Evolutionary conservation across 208 protist species (phyloP).

Genomic region (Crithidia thermophila): DNA sequence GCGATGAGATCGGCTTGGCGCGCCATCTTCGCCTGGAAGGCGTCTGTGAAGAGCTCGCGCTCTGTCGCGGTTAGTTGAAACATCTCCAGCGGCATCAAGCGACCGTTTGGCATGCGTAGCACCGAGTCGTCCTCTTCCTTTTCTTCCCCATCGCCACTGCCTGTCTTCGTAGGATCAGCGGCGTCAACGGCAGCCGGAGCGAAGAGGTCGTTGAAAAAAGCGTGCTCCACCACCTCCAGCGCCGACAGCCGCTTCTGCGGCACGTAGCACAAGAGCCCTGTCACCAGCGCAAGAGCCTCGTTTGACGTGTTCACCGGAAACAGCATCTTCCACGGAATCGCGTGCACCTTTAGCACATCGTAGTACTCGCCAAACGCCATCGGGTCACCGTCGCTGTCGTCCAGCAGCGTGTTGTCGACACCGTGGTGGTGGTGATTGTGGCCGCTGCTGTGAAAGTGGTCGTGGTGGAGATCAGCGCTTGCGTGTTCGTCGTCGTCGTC

Average conservation of each 20-base stretch:
- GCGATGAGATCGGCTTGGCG: slow-evolving; percentile 26
- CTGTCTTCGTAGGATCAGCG: slow-evolving; percentile 5
- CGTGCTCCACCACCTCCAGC: slow-evolving; percentile 97
- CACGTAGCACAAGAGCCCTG: slow-evolving; percentile 95
- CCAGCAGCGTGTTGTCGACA: not conserved
- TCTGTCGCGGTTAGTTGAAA: slow-evolving; percentile 64
- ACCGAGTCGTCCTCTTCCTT: not conserved
- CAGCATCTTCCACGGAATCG: slow-evolving; percentile 95
- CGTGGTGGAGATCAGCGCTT: not conserved
- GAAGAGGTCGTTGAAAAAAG: slow-evolving; percentile 96
- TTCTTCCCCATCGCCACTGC: not conserved
- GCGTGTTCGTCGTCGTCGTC: not conserved
- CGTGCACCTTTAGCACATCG: slow-evolving; percentile 96
- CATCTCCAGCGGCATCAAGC: slow-evolving; percentile 62
- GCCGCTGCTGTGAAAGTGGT: not conserved
- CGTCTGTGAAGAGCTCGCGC: slow-evolving; percentile 27
- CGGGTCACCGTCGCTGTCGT: slow-evolving; percentile 4
- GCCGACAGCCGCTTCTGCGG: slow-evolving; percentile 96
- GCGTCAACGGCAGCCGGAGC: slow-evolving; percentile 31
- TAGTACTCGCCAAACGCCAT: slow-evolving; percentile 61
- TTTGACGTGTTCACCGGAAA: slow-evolving; percentile 75
- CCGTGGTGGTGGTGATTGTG: not conserved
- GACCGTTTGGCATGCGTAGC: slow-evolving; percentile 51
- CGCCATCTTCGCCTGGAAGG: slow-evolving; percentile 37
- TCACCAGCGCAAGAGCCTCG: slow-evolving; percentile 97